Percentiles rank a stretch among this genome's conserved stretches.
Conservation (phyloP, 345 rosid genomes). For the Eucalyptus shirleyi region DNA sequence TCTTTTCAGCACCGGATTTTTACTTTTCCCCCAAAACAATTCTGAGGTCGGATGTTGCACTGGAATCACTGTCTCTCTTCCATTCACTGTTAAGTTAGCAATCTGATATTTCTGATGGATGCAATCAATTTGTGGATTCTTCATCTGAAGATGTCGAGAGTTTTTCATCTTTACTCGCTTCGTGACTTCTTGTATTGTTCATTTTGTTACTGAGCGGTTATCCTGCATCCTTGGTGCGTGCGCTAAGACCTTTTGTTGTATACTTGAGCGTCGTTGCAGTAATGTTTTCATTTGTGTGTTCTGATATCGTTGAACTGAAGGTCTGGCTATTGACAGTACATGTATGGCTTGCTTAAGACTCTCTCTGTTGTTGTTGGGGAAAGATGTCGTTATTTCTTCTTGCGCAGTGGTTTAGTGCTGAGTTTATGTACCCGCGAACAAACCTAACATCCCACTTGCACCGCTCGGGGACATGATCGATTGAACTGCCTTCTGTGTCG, state of each 20-base stretch:
- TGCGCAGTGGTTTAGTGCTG: not conserved
- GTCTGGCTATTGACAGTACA: not conserved
- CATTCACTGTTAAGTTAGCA: not conserved
- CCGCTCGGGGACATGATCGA: not conserved
- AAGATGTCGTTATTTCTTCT: not conserved
- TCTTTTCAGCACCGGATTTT: not conserved
- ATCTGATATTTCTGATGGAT: not conserved
- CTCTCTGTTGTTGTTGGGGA: not conserved
- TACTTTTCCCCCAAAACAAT: not conserved
- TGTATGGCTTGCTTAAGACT: not conserved
- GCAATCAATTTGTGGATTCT: not conserved
- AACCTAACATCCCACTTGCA: not conserved
- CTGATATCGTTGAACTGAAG: not conserved
- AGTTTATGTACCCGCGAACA: not conserved
- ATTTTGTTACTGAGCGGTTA: not conserved
- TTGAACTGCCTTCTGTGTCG: not conserved
- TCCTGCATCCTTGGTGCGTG: not conserved
- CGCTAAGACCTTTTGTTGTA: not conserved
- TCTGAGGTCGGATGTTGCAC: not conserved
- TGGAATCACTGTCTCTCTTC: not conserved
- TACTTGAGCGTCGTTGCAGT: not conserved
- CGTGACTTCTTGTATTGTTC: not conserved
- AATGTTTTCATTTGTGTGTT: not conserved
- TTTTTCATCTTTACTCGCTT: not conserved
- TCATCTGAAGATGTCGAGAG: not conserved